A percentile compares a stretch with the other conserved stretches of the same genome.
Conservation (phyloP, 768 basidiomycete species). For the Galerina sulciceps region DNA sequence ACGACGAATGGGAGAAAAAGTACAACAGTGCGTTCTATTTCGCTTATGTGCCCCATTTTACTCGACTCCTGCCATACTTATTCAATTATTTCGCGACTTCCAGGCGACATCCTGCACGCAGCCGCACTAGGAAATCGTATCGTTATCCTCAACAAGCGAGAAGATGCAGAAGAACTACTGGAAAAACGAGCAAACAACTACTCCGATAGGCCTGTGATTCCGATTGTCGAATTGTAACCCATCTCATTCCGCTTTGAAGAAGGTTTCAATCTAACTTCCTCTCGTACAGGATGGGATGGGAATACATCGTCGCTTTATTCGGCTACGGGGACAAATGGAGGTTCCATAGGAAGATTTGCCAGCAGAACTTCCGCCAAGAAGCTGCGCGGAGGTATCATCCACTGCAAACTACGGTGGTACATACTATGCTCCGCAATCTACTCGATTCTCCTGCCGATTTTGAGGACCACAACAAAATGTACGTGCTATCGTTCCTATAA, state of each 20-base stretch:
- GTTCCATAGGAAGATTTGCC: too few relatives aligned
- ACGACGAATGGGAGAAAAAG: neutral
- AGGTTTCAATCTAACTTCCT: neutral
- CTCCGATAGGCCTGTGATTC: slow-evolving; percentile 2
- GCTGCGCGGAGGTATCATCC: slow-evolving; percentile 28
- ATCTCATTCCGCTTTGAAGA: too few relatives aligned
- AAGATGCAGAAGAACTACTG: neutral
- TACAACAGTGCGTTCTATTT: neutral
- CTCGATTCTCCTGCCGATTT: slow-evolving; percentile 15
- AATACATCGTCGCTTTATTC: slow-evolving; percentile 34
- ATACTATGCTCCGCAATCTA: too few relatives aligned
- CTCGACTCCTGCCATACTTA: too few relatives aligned
- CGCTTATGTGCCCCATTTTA: too few relatives aligned
- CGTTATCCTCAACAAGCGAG: slow-evolving; percentile 1
- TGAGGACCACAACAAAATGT: slow-evolving; percentile 11
- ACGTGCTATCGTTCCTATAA: neutral
- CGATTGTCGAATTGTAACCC: neutral
- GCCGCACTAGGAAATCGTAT: neutral
- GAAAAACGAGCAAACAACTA: neutral
- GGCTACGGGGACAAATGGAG: slow-evolving; percentile 41
- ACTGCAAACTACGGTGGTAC: slow-evolving; percentile 31
- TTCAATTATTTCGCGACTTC: neutral
- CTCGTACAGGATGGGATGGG: slow-evolving; percentile 32
- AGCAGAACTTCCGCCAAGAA: slow-evolving; percentile 37
- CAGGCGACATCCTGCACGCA: neutral